Conservation (phyloP, 441 rosid genomes). For the Theobroma grandiflorum region DNA sequence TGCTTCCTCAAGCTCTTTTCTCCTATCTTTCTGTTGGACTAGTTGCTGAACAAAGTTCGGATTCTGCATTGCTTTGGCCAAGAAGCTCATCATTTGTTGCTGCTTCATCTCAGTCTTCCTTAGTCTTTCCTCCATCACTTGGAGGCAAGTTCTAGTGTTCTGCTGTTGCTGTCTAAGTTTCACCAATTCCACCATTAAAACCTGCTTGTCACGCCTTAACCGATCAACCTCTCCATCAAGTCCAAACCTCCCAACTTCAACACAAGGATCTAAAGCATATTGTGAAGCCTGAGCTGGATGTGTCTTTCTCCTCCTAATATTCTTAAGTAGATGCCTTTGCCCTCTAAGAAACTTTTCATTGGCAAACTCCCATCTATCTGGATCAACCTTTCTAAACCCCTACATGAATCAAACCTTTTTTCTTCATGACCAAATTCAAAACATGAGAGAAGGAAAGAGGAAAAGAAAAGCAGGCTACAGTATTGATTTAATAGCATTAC, state of each 20-base stretch:
- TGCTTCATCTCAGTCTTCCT: constrained; percentile 74
- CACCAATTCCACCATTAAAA: constrained; percentile 75
- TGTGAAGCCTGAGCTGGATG: constrained; percentile 47
- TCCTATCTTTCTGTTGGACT: constrained; percentile 55
- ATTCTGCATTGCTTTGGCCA: constrained; percentile 78
- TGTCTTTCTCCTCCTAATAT: constrained; percentile 70
- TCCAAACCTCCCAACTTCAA: constrained; percentile 82
- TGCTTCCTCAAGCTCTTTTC: constrained; percentile 67
- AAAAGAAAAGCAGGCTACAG: background rate
- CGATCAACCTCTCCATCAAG: constrained; percentile 71
- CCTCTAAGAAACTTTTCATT: constrained; percentile 91
- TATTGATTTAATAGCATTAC: background rate
- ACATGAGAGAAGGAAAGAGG: background rate
- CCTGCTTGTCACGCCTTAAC: constrained; percentile 74
- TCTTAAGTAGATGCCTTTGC: constrained; percentile 79
- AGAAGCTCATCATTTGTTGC: constrained; percentile 80
- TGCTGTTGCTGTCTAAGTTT: constrained; percentile 84
- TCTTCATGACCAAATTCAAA: constrained; percentile 25
- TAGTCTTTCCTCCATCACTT: constrained; percentile 69
- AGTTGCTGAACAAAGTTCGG: constrained; percentile 72
- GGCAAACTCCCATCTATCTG: constrained; percentile 96
- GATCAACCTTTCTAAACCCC: constrained; percentile 95
- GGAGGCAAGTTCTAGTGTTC: constrained; percentile 60
- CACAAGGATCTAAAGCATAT: constrained; percentile 57
- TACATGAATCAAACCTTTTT: constrained; percentile 43